Evolutionary conservation across 2,329 filamentous ascomycete species (phyloP).

Genomic region (Stemphylium beticola): DNA sequence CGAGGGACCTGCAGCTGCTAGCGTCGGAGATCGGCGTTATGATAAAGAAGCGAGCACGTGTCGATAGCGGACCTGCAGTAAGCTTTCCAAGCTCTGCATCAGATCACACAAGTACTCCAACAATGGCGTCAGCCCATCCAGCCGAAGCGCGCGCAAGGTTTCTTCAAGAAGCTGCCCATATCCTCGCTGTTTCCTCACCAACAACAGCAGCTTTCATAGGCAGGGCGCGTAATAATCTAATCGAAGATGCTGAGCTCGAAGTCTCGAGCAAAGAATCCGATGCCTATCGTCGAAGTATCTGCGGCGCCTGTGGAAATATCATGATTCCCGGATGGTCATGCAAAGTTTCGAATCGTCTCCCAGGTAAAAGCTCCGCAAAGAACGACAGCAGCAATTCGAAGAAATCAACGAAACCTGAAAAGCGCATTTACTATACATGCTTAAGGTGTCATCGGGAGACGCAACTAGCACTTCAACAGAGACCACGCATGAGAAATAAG

Average conservation of each 20-base stretch:
- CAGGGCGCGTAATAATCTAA: constrained; percentile 33
- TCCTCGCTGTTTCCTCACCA: constrained; percentile 42
- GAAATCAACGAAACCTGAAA: constrained; percentile 19
- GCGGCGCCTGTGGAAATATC: constrained; percentile 47
- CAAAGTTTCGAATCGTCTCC: constrained; percentile 21
- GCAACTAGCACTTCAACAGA: constrained; percentile 26
- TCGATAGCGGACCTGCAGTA: constrained; percentile 12
- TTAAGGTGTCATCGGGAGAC: constrained; percentile 43
- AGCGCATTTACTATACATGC: constrained; percentile 36
- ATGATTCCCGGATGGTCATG: constrained; percentile 49
- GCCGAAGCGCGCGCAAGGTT: constrained; percentile 35
- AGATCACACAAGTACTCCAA: constrained; percentile 9
- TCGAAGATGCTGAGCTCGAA: constrained; percentile 37
- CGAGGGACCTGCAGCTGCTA: constrained; percentile 24
- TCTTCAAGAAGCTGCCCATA: constrained; percentile 43
- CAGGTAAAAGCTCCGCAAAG: not conserved
- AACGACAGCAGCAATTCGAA: constrained; percentile 11
- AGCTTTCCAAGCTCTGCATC: constrained; percentile 17
- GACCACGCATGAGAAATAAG: constrained; percentile 27
- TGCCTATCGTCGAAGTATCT: constrained; percentile 39
- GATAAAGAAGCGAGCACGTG: constrained; percentile 13
- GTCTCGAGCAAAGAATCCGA: constrained; percentile 37
- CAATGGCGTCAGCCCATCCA: constrained; percentile 28
- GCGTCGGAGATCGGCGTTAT: constrained; percentile 33
- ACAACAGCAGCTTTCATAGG: constrained; percentile 42